Evolutionary conservation across 176 grass and related monocot genomes (phyloP), one percentile per base, ranked within the genome.

Genomic region (Oryza longistaminata): DNA sequence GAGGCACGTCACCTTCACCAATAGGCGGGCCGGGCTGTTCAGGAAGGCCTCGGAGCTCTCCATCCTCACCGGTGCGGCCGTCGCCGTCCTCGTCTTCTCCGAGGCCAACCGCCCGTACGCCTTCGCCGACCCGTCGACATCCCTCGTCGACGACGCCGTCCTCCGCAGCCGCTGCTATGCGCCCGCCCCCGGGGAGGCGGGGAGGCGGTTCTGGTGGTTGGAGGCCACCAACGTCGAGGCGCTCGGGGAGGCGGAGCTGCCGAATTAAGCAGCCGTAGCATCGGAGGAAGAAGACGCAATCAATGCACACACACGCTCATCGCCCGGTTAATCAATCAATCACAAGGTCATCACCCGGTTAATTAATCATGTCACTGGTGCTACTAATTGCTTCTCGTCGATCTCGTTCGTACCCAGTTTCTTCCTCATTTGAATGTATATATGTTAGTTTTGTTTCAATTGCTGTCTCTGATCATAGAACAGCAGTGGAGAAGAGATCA

Each of bases 41-140:
- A 94, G 91, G 79, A 94, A 91, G 75, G 92, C 92, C 3, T 89
- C 71, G 33, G 89, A 94, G 64, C 89, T 94, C 17, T 82, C 89
- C 27, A 33, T 64, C 22, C 78, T 76, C 74, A 39, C 84, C 61
- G 45, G 87, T 65, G 58, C 90, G 7, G 65, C 81, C 70, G 74
- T 94, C 69, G 92, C 92, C 48, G 70, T 94, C 42, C 72, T 94
- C 68, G 35, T 94, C 34, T 91, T 94, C 86, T 94, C 92, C 66
- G 76, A 75, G 6, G 76, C 82, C 68, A 69, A 70, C 1, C 70
- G 43, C 43, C 49, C 61, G 39, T 90, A 76, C 24, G 76, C 73
- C 62, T 75, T 64, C 69, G 66, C 65, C 9, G n/a, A 25, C 10
- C 78, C 64, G 26, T 50, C 29, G 29, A 2, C 29, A 31, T 31